Conservation (phyloP, 1,284 basidiomycete genomes). For the Naganishia liquefaciens region DNA sequence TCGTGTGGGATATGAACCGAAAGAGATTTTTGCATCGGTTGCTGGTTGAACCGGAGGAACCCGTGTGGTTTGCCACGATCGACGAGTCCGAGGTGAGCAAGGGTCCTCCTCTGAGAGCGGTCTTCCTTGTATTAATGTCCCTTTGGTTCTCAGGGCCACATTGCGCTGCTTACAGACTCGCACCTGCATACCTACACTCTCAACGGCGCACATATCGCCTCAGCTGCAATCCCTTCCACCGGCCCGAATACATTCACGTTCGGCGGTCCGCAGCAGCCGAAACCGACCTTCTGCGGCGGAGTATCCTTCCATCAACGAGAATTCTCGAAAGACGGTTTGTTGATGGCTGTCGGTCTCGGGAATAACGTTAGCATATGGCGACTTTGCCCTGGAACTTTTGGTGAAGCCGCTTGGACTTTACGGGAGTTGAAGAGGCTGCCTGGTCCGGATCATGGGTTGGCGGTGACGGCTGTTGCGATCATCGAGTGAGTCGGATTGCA, state of each 20-base stretch:
- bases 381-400: constrained; percentile 36
- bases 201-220: constrained; percentile 52
- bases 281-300: constrained; percentile 44
- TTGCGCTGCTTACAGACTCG: constrained; percentile 45
- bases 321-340: constrained; percentile 44
- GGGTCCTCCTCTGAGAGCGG: neutral
- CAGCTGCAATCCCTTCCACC: constrained; percentile 27
- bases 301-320: constrained; percentile 51
- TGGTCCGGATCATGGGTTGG: constrained; percentile 42
- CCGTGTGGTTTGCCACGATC: constrained; percentile 71
- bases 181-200: constrained; percentile 51
- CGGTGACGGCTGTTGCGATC: constrained; percentile 49
- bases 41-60: constrained; percentile 62
- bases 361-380: constrained; percentile 46
- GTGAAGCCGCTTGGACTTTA: constrained; percentile 27
- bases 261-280: neutral
- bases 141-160: constrained; percentile 43
- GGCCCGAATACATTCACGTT: constrained; percentile 16
- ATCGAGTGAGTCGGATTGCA: constrained; percentile 44
- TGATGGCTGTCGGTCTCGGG: constrained; percentile 49
- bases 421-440: constrained; percentile 43
- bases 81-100: constrained; percentile 76
- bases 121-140: neutral
- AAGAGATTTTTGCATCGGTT: constrained; percentile 74
- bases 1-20: constrained; percentile 87